Evolutionary conservation across 441 rosid species (phyloP).

Genomic region (Omphalea diandra): DNA sequence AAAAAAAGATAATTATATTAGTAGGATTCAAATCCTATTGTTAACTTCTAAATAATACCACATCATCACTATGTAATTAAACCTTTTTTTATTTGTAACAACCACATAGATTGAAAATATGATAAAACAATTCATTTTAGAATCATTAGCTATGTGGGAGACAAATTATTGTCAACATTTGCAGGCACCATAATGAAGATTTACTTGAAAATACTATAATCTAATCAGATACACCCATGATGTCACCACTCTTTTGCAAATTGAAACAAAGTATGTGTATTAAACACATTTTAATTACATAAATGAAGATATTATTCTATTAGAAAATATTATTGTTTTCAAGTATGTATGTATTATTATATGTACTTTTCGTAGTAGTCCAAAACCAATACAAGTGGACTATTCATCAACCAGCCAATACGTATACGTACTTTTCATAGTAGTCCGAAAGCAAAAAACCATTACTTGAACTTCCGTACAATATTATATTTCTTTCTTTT

Average conservation of each 20-base stretch:
- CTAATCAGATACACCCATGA: neutral
- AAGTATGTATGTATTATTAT: neutral
- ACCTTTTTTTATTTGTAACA: no score
- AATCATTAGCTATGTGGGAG: conserved; percentile 6
- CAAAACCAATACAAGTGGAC: neutral
- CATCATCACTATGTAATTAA: no score
- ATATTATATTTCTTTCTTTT: no score
- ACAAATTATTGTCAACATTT: conserved; percentile 24
- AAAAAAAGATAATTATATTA: no score
- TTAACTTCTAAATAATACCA: no score
- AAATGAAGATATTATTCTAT: neutral
- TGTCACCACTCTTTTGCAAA: conserved; percentile 2
- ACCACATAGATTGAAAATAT: conserved; percentile 14
- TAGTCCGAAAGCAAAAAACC: no score
- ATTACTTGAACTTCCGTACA: no score
- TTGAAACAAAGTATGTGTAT: neutral
- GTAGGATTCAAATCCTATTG: no score
- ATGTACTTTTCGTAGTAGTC: neutral
- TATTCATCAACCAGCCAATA: neutral
- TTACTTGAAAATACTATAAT: neutral
- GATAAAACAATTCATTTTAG: neutral
- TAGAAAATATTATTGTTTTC: no score
- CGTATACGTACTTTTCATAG: no score
- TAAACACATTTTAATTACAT: neutral
- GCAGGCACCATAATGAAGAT: conserved; percentile 6